These are phyloP conservation scores for Yamadazyma phyllophila DNA, from an alignment of 805 yeast genomes.

Conservation along the genomic window DNA sequence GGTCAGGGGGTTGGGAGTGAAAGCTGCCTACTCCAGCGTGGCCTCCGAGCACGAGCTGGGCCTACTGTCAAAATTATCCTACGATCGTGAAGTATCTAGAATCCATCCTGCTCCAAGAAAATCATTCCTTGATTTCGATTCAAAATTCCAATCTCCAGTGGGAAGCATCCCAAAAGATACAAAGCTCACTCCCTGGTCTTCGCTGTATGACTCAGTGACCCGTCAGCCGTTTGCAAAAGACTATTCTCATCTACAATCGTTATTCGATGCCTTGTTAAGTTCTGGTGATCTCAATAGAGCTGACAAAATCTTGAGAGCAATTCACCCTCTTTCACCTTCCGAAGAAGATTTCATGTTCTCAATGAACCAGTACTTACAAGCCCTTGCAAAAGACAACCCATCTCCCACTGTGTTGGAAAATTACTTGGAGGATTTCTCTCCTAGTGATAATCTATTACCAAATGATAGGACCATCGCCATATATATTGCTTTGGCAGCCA, in stretches of 20 bases:
- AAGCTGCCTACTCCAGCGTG: not conserved
- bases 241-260: constrained; percentile 66
- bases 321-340: constrained; percentile 47
- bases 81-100: not conserved
- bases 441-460: constrained; percentile 23
- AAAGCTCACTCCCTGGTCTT: constrained; percentile 31
- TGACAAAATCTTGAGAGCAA: constrained; percentile 58
- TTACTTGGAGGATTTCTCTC: constrained; percentile 34
- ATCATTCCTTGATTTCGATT: constrained; percentile 14
- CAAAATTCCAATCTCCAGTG: not conserved
- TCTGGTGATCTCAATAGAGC: constrained; percentile 70
- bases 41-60: no score
- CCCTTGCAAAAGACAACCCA: constrained; percentile 38
- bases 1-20: not conserved
- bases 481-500: constrained; percentile 43
- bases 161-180: not conserved
- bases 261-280: constrained; percentile 74
- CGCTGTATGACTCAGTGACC: constrained; percentile 39
- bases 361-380: constrained; percentile 60
- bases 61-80: no score
- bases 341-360: constrained; percentile 57
- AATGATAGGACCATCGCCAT: constrained; percentile 64
- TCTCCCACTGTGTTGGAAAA: constrained; percentile 42
- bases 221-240: constrained; percentile 51
- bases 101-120: not conserved